phyloP scores from a whole-genome alignment of 208 protist species.

The Crithidia mellificae region DNA sequence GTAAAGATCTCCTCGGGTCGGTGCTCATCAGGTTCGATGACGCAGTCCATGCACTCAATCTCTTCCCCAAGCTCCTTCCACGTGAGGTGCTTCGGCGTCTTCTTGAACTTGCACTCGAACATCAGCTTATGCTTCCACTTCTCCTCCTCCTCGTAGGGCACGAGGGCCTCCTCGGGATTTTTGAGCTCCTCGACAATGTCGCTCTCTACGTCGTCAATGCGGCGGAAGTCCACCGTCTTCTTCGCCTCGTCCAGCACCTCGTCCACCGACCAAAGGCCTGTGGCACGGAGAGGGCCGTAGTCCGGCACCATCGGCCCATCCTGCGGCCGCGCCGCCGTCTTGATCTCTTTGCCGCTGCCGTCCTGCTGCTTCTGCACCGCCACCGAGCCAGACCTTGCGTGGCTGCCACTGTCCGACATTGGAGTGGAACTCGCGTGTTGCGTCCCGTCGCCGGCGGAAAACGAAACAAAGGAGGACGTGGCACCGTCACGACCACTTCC shows the following conservation, averaged over 20 bases:
- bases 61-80: slow-evolving; percentile 89
- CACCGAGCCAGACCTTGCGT: neutral
- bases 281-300: slow-evolving; percentile 76
- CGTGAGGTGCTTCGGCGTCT: slow-evolving; percentile 86
- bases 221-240: slow-evolving; percentile 81
- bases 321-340: slow-evolving; percentile 33
- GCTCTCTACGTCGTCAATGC: slow-evolving; percentile 88
- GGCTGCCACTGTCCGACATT: neutral
- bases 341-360: no score
- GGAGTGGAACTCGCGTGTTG: no score
- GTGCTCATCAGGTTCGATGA: slow-evolving; percentile 86
- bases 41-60: slow-evolving; percentile 89
- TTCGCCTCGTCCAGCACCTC: slow-evolving; percentile 73
- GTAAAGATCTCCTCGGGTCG: slow-evolving; percentile 88
- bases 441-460: neutral
- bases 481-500: no score
- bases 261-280: slow-evolving; percentile 77
- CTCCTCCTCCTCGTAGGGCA: slow-evolving; percentile 81
- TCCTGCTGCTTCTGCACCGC: slow-evolving; percentile 1
- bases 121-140: slow-evolving; percentile 89
- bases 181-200: slow-evolving; percentile 68
- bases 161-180: slow-evolving; percentile 63
- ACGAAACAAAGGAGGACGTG: neutral
- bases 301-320: slow-evolving; percentile 70
- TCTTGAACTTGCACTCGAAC: slow-evolving; percentile 88